Conservation (phyloP, 768 basidiomycete species). For the Mycena albidolilacea region DNA sequence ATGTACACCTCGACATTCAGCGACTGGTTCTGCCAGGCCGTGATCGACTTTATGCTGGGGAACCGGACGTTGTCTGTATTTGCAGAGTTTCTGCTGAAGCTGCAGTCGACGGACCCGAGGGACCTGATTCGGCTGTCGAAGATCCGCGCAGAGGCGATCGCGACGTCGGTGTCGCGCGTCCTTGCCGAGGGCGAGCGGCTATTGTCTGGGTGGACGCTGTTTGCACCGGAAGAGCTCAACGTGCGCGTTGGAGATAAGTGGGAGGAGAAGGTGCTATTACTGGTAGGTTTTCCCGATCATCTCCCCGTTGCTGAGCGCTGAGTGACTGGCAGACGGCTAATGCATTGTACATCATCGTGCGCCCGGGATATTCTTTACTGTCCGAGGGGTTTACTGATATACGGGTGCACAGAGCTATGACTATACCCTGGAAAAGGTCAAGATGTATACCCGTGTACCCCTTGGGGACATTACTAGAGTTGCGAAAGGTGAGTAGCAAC, state of each 20-base stretch:
- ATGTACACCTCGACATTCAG: slow-evolving; percentile 92
- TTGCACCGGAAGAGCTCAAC: slow-evolving; percentile 86
- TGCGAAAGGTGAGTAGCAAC: slow-evolving; percentile 73
- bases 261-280: slow-evolving; percentile 93
- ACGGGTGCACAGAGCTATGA: slow-evolving; percentile 81
- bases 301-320: slow-evolving; percentile 14
- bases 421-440: slow-evolving; percentile 93
- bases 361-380: slow-evolving; percentile 48
- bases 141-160: slow-evolving; percentile 93
- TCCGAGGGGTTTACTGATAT: slow-evolving; percentile 16
- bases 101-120: slow-evolving; percentile 93
- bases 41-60: slow-evolving; percentile 93
- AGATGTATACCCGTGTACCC: slow-evolving; percentile 90
- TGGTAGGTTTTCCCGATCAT: slow-evolving; percentile 68
- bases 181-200: slow-evolving; percentile 83
- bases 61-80: slow-evolving; percentile 91
- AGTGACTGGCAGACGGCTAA: slow-evolving; percentile 46
- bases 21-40: slow-evolving; percentile 98
- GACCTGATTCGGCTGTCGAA: slow-evolving; percentile 91
- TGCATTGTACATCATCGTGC: slow-evolving; percentile 86
- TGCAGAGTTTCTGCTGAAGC: slow-evolving; percentile 90
- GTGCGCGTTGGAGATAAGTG: slow-evolving; percentile 82
- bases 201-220: slow-evolving; percentile 92
- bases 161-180: slow-evolving; percentile 86
- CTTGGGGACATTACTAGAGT: slow-evolving; percentile 84